Evolutionary conservation across 1,284 basidiomycete genomes (phyloP), one percentile per base, ranked within the genome.

Genomic region (Cutaneotrichosporon dermatis): DNA sequence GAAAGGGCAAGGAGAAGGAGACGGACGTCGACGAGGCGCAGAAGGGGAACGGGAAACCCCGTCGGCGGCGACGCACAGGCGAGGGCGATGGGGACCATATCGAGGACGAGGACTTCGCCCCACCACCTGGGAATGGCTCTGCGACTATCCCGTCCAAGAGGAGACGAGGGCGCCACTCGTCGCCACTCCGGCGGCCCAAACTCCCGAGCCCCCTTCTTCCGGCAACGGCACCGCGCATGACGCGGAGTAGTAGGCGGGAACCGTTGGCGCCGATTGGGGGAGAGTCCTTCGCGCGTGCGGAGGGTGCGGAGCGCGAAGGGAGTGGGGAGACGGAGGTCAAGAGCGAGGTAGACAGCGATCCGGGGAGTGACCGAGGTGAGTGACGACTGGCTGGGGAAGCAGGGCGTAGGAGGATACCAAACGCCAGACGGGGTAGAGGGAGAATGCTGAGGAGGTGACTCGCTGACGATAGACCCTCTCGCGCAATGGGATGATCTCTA

Each of bases 391-490:
- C 8, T n/a, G 12, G 11, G 41, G 41, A 12, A 13, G 3, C 13
- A 43, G 12, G 6, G 12, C 15, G 41, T 43, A 4, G 41, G 15
- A 43, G 41, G 13, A 10, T 25, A 25, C 25, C 25, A 25, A 25
- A 25, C 25, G 25, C 25, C 25, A 25, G 25, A 25, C 25, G 25
- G 25, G 25, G 25, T 25, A 25, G 25, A 25, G 25, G 25, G 25
- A 25, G 25, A 25, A 25, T 25, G 25, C 25, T 25, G 25, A 25
- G 25, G 25, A 25, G 25, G 25, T 25, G 25, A 15, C 6, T 7
- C 1, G 51, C 55, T 61, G 41, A 61, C 43, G 8, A 3, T 51
- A 61, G 60, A 62, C 42, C 60, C 60, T 4, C 50, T 62, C 8
- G 50, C 39, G n/a, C 37, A 34, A 12, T 43, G 48, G 44, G 46